These are phyloP conservation scores for Pistacia vera DNA, from an alignment of 345 rosid species.

Conservation along the genomic window DNA sequence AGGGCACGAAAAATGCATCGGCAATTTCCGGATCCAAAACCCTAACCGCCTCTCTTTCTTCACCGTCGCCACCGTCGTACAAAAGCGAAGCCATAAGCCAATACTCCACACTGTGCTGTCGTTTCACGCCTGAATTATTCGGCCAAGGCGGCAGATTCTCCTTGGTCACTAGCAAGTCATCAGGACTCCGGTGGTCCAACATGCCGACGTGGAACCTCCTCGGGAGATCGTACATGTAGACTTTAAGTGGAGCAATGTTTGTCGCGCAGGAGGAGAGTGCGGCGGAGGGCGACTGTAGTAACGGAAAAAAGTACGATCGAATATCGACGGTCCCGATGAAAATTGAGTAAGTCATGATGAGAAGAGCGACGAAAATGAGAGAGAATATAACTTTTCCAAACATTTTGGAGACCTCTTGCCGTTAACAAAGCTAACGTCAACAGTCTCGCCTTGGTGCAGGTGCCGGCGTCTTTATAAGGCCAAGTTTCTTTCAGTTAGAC, in stretches of 20 bases:
- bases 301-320: constrained; percentile 64
- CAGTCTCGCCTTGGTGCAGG: background rate
- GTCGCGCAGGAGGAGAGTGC: constrained; percentile 25
- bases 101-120: constrained; percentile 94
- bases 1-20: constrained; percentile 84
- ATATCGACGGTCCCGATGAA: constrained; percentile 58
- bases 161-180: constrained; percentile 54
- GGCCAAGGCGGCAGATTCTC: constrained; percentile 78
- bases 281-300: constrained; percentile 35
- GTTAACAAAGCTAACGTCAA: background rate
- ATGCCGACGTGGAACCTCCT: constrained; percentile 77
- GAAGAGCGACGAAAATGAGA: constrained; percentile 36
- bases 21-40: constrained; percentile 93
- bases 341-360: constrained; percentile 51
- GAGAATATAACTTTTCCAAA: constrained; percentile 45
- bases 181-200: constrained; percentile 52
- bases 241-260: constrained; percentile 47
- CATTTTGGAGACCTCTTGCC: constrained; percentile 32
- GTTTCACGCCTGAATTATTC: constrained; percentile 52
- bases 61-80: constrained; percentile 35
- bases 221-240: constrained; percentile 96
- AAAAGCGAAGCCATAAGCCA: constrained; percentile 95
- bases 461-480: background rate
- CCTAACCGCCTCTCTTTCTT: constrained; percentile 69
- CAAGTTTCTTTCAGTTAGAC: background rate